Evolutionary conservation across 257 asterid genomes (phyloP), one percentile per base, ranked within the genome.

Genomic region (Perilla frutescens): DNA sequence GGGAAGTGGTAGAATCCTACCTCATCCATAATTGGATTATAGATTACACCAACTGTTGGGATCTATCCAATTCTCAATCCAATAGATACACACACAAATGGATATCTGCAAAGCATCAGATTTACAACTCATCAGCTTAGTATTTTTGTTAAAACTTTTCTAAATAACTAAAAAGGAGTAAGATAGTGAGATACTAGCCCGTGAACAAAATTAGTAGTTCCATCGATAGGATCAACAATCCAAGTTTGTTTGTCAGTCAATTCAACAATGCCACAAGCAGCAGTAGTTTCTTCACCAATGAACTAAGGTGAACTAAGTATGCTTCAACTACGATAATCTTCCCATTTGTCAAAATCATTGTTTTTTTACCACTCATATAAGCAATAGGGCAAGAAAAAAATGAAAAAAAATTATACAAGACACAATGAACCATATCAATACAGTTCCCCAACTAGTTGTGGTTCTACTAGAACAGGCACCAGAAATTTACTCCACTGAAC

Each of bases 161-260:
- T 20, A 5, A 15, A 9, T 29, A 34, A 29, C 31, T 20, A 43
- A 43, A 72, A 49, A 70, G 39, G 60, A 72, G 68, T 20, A 47
- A 68, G 11, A 51, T 6, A 65, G 43, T 64, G 66, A 43, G 44
- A 74, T 44, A 58, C 85, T 66, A 81, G 82, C 99, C 98, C 97
- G 29, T 94, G 99, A 53, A 91, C 99, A 75, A 94, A 94, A 66
- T 94, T 94, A 72, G 93, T 90, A 7, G 99, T 94, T 80, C 99
- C 99, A 74, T 94, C 99, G 14, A 91, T 77, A 44, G 99, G 99
- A 83, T 94, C 99, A 76, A 91, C 96, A 67, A 94, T 84, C 99
- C 99, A 94, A 70, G 97, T 94, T 45, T 98, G 98, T 59, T 88
- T 93, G 57, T 88, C 93, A 20, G 98, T 95, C 83, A 95, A 84